A percentile compares a stretch with the other conserved stretches of the same genome.
phyloP scores from a whole-genome alignment of 306 rosid species.

The Citrullus amarus region DNA sequence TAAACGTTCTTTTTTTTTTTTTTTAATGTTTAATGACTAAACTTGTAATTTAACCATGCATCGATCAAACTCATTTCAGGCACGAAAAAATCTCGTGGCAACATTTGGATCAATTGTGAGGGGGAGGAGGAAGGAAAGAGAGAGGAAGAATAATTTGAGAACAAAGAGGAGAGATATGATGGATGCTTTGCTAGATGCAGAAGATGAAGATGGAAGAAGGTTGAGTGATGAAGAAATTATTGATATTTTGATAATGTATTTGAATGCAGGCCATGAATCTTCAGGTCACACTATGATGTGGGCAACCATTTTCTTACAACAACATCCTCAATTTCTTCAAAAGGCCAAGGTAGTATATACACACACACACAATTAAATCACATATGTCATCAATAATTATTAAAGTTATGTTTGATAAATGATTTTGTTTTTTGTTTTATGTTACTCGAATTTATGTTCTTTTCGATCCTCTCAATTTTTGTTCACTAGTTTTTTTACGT shows the following conservation, averaged over 20 bases:
- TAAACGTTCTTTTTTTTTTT: too few relatives aligned
- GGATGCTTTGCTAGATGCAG: constrained; percentile 68
- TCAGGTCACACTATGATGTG: constrained; percentile 91
- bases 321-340: constrained; percentile 41
- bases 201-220: constrained; percentile 65
- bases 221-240: constrained; percentile 54
- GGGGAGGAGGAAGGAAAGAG: constrained; percentile 34
- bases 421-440: too few relatives aligned
- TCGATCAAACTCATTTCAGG: constrained; percentile 18
- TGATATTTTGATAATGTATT: constrained; percentile 73
- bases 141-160: not conserved
- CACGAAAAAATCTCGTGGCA: constrained; percentile 54
- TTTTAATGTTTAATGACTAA: too few relatives aligned
- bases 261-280: constrained; percentile 95
- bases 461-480: too few relatives aligned
- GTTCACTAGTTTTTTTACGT: too few relatives aligned
- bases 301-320: constrained; percentile 43
- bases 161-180: constrained; percentile 55
- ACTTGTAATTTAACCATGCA: too few relatives aligned
- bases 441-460: too few relatives aligned
- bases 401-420: too few relatives aligned
- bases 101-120: constrained; percentile 52
- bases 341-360: constrained; percentile 54
- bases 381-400: too few relatives aligned
- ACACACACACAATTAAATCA: too few relatives aligned